These are phyloP conservation scores for Porcisia deanei DNA, from an alignment of 208 protist species.

Conservation along the genomic window DNA sequence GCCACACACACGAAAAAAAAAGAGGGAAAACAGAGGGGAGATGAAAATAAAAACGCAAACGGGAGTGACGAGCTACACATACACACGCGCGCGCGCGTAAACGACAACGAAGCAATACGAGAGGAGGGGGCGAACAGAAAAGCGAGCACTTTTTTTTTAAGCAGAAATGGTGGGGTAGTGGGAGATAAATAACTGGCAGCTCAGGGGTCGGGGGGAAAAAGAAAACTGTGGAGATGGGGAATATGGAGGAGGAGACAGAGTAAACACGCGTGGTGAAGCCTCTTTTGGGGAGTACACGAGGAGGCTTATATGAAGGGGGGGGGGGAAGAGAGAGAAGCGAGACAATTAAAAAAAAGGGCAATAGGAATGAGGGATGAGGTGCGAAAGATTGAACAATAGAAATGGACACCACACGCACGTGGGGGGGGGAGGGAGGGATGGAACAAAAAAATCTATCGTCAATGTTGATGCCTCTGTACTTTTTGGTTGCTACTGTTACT, in stretches of 20 bases:
- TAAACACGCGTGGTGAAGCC: background rate
- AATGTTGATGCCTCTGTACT: background rate
- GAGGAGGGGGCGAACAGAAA: background rate
- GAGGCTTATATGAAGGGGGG: background rate
- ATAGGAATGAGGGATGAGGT: background rate
- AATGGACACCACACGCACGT: too few relatives aligned
- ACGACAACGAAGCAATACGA: background rate
- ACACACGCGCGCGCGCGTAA: background rate
- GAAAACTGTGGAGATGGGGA: background rate
- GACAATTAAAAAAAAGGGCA: constrained; percentile 6
- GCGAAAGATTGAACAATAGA: too few relatives aligned
- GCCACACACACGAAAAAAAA: too few relatives aligned
- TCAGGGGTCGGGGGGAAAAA: background rate
- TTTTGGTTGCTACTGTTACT: background rate
- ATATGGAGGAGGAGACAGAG: background rate
- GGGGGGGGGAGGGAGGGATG: background rate
- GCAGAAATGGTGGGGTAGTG: too few relatives aligned
- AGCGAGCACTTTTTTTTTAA: too few relatives aligned
- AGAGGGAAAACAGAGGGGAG: too few relatives aligned
- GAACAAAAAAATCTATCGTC: background rate
- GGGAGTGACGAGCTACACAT: background rate
- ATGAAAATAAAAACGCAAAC: too few relatives aligned
- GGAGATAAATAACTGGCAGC: background rate
- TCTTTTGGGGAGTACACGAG: background rate
- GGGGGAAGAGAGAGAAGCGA: background rate